These are phyloP conservation scores for Petunia secreta DNA, from an alignment of 257 asterid genomes.

Conservation along the genomic window DNA sequence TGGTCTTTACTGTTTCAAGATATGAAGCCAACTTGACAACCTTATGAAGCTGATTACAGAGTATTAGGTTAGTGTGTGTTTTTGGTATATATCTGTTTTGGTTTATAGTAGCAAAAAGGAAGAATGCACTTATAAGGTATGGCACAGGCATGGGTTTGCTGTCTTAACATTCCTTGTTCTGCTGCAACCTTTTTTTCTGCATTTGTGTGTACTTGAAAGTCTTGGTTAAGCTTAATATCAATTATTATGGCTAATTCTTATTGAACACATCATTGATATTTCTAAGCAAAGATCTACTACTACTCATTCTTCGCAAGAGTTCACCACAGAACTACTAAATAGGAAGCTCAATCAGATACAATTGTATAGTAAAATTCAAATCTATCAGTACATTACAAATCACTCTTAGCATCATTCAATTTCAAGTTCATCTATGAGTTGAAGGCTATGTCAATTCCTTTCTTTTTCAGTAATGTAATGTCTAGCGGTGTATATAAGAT, in stretches of 20 bases:
- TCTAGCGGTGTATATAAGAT: not conserved
- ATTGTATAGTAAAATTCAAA: not conserved
- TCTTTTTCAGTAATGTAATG: constrained; percentile 7
- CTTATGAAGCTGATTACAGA: not conserved
- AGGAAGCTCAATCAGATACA: not conserved
- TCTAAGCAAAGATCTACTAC: not conserved
- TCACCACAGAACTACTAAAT: not conserved
- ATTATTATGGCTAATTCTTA: not conserved
- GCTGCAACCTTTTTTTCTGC: constrained; percentile 5
- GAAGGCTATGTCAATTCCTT: not conserved
- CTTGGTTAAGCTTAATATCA: not conserved
- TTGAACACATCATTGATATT: not conserved
- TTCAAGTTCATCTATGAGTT: not conserved
- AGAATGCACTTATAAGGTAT: not conserved
- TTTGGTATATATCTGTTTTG: not conserved
- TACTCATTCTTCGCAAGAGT: not conserved
- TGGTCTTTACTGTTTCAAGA: constrained; percentile 94
- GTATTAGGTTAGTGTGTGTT: not conserved
- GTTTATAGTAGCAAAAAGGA: not conserved
- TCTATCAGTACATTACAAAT: not conserved
- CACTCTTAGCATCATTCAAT: not conserved
- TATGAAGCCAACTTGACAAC: constrained; percentile 72
- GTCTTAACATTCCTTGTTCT: constrained; percentile 21
- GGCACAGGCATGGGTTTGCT: not conserved
- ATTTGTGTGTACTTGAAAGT: constrained; percentile 20